These are phyloP conservation scores for Aspergillus ellipticus DNA, from an alignment of 495 filamentous ascomycete genomes.

Conservation along the genomic window DNA sequence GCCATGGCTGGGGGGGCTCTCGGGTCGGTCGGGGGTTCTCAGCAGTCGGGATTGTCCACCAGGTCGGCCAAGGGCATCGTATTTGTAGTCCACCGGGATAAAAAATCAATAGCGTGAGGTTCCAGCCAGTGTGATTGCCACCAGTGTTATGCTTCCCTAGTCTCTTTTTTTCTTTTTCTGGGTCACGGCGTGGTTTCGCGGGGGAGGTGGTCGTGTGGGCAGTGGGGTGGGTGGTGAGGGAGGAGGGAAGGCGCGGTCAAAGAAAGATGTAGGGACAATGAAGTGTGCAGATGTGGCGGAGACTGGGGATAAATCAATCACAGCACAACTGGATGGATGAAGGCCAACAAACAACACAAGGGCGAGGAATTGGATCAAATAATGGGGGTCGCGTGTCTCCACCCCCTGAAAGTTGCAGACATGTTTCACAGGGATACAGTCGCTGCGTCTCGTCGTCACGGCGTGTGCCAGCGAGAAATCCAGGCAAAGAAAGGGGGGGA, in stretches of 20 bases:
- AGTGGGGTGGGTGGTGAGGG: neutral
- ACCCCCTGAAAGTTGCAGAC: slow-evolving; percentile 19
- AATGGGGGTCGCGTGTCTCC: slow-evolving; percentile 10
- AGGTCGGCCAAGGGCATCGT: too few species aligned
- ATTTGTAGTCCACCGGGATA: neutral
- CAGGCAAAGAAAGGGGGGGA: neutral
- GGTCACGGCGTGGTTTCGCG: neutral
- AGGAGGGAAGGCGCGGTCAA: neutral
- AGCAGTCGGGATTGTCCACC: too few species aligned
- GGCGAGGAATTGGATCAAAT: slow-evolving; percentile 5
- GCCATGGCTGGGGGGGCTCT: slow-evolving; percentile 9
- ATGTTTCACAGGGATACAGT: slow-evolving; percentile 21
- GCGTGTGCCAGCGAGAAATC: neutral
- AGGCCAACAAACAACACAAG: slow-evolving; percentile 5
- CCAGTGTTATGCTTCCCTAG: neutral
- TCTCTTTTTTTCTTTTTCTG: neutral
- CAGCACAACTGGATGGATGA: neutral
- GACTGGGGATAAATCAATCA: too few species aligned
- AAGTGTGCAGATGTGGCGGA: too few species aligned
- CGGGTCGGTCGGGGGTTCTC: neutral
- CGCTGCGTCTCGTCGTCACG: too few species aligned
- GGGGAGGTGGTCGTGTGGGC: neutral
- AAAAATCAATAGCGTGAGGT: neutral
- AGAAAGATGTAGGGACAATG: too few species aligned
- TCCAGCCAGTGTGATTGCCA: neutral